Conservation (phyloP, 2,329 filamentous ascomycete genomes). For the Talaromyces verruculosus region DNA sequence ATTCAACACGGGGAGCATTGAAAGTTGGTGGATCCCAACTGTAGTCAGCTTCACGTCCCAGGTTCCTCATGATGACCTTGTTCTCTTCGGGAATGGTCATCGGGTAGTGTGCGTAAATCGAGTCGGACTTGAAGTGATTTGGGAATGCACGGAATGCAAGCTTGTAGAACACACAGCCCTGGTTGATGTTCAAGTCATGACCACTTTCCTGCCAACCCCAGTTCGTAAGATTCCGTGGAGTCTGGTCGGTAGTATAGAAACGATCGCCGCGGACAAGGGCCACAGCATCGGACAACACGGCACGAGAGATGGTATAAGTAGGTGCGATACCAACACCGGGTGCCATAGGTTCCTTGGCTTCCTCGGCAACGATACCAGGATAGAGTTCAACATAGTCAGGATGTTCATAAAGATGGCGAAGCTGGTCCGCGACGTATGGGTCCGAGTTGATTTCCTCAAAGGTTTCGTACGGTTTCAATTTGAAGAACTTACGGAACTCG, state of each 20-base stretch:
- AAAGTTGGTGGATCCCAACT: slow-evolving; percentile 63
- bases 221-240: slow-evolving; percentile 71
- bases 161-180: slow-evolving; percentile 84
- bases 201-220: slow-evolving; percentile 78
- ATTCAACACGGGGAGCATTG: slow-evolving; percentile 53
- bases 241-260: slow-evolving; percentile 76
- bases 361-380: slow-evolving; percentile 59
- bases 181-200: slow-evolving; percentile 71
- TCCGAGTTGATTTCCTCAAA: slow-evolving; percentile 62
- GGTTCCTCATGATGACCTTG: slow-evolving; percentile 64
- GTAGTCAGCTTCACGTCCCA: slow-evolving; percentile 68
- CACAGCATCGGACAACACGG: slow-evolving; percentile 47
- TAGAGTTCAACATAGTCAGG: slow-evolving; percentile 70
- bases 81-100: slow-evolving; percentile 72
- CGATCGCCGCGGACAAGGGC: slow-evolving; percentile 61
- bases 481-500: slow-evolving; percentile 65
- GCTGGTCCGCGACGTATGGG: slow-evolving; percentile 54
- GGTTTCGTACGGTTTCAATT: slow-evolving; percentile 55
- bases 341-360: slow-evolving; percentile 39
- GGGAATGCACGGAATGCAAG: slow-evolving; percentile 78
- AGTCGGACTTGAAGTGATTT: slow-evolving; percentile 73
- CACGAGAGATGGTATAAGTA: slow-evolving; percentile 41
- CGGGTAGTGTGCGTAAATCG: slow-evolving; percentile 77
- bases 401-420: slow-evolving; percentile 61
- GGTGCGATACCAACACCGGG: slow-evolving; percentile 42